Conservation (phyloP, 1,139 yeast genomes). For the Saccharomyces hybrid region DNA sequence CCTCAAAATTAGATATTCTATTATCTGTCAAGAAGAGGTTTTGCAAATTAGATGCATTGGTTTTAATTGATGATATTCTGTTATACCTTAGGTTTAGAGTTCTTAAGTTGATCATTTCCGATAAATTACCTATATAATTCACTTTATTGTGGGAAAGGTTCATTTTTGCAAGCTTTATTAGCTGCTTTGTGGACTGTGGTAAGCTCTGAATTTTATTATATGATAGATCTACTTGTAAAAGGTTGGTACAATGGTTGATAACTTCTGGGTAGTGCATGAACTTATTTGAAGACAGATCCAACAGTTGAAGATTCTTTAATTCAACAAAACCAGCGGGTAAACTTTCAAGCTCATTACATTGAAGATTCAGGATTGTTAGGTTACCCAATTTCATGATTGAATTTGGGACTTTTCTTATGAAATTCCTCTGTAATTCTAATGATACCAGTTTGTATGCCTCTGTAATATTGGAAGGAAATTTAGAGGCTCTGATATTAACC, state of each 20-base stretch:
- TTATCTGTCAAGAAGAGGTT: constrained; percentile 73
- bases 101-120: constrained; percentile 49
- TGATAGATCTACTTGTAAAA: constrained; percentile 70
- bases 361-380: constrained; percentile 52
- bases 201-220: constrained; percentile 62
- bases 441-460: constrained; percentile 63
- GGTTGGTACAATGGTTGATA: constrained; percentile 51
- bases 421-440: constrained; percentile 73
- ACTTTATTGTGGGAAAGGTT: constrained; percentile 71
- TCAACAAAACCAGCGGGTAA: constrained; percentile 60
- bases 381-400: constrained; percentile 47
- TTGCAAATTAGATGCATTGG: constrained; percentile 59
- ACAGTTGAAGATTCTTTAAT: constrained; percentile 46
- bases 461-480: constrained; percentile 65
- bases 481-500: constrained; percentile 65
- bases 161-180: constrained; percentile 56
- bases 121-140: constrained; percentile 41
- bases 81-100: constrained; percentile 78
- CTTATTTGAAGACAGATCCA: constrained; percentile 78
- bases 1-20: constrained; percentile 62
- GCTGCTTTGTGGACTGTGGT: constrained; percentile 55
- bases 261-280: constrained; percentile 63
- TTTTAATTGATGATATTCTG: constrained; percentile 54
- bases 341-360: constrained; percentile 61
- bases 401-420: constrained; percentile 55